Evolutionary conservation across 208 protist species (phyloP).

Genomic region (Leishmania lainsoni): DNA sequence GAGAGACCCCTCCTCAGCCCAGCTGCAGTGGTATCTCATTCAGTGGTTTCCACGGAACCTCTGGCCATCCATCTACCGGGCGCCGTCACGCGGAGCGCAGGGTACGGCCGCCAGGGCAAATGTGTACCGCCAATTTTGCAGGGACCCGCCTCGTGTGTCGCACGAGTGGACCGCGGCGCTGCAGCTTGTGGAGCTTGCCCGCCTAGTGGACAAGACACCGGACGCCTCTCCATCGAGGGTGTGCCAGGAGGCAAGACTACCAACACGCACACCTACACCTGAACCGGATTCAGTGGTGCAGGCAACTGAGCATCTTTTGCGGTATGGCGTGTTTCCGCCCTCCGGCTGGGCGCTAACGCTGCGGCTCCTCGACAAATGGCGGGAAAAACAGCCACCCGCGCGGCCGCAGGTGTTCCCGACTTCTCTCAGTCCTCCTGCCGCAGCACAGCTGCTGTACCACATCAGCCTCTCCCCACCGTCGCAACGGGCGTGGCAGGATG

Average conservation of each 20-base stretch:
- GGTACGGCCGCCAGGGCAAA: not conserved
- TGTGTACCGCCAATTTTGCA: slow-evolving; percentile 11
- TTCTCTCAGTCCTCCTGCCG: slow-evolving; percentile 15
- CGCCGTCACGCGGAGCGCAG: too few relatives aligned
- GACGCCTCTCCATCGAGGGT: not conserved
- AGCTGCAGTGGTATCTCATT: slow-evolving; percentile 17
- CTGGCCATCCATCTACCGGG: slow-evolving; percentile 16
- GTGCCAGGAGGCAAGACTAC: not conserved
- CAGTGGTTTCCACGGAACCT: slow-evolving; percentile 21
- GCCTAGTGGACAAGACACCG: not conserved
- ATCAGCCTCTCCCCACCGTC: slow-evolving; percentile 31
- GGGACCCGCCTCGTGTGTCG: slow-evolving; percentile 21
- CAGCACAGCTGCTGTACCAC: slow-evolving; percentile 29
- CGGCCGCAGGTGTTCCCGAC: slow-evolving; percentile 11
- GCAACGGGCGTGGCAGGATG: slow-evolving; percentile 23
- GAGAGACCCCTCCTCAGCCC: not conserved
- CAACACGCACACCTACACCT: not conserved
- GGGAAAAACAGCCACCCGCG: slow-evolving; percentile 5
- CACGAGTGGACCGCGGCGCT: slow-evolving; percentile 24
- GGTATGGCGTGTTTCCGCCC: slow-evolving; percentile 25
- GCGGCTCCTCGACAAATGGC: slow-evolving; percentile 17
- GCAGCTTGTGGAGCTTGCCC: slow-evolving; percentile 22
- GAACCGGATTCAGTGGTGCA: not conserved
- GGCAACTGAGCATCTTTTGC: slow-evolving; percentile 18
- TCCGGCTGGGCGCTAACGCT: slow-evolving; percentile 22